Conservation (phyloP, 257 asterid species). For the Nicotiana attenuata region DNA sequence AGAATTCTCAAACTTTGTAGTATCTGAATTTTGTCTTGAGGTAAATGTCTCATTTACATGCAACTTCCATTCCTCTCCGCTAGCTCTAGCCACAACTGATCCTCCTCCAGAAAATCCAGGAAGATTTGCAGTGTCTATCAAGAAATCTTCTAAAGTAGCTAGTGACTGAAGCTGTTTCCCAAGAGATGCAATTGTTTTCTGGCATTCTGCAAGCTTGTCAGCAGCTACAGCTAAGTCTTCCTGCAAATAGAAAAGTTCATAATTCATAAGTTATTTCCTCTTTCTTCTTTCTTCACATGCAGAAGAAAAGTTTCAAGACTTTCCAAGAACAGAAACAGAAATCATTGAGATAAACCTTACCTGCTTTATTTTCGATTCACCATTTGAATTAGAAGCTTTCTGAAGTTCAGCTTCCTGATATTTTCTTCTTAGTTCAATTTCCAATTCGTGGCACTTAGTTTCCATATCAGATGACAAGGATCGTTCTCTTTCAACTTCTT, state of each 20-base stretch:
- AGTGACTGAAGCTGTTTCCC: slow-evolving; percentile 76
- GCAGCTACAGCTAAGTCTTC: slow-evolving; percentile 70
- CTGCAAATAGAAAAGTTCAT: slow-evolving; percentile 25
- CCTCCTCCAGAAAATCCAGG: slow-evolving; percentile 47
- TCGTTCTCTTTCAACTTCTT: slow-evolving; percentile 34
- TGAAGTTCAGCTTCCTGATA: slow-evolving; percentile 39
- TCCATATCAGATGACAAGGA: slow-evolving; percentile 33
- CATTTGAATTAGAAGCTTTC: slow-evolving; percentile 28
- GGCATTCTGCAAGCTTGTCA: slow-evolving; percentile 80
- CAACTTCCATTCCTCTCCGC: slow-evolving; percentile 29
- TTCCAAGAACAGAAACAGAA: not conserved
- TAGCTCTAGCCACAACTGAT: slow-evolving; percentile 16
- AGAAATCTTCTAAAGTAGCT: slow-evolving; percentile 78
- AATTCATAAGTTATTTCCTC: not conserved
- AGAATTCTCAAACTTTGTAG: slow-evolving; percentile 25
- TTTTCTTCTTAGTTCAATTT: slow-evolving; percentile 38
- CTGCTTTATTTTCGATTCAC: slow-evolving; percentile 58
- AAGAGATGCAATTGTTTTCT: slow-evolving; percentile 73
- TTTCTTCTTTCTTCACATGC: not conserved
- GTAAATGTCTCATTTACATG: slow-evolving; percentile 24
- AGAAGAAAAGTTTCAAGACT: not conserved
- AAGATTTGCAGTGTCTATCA: slow-evolving; percentile 61
- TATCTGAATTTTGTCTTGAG: slow-evolving; percentile 24
- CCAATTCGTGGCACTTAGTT: slow-evolving; percentile 44
- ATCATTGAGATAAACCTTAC: slow-evolving; percentile 17